Base-by-base conservation (phyloP, 2,329 filamentous ascomycete species). In the Talaromyces sp. region DNA sequence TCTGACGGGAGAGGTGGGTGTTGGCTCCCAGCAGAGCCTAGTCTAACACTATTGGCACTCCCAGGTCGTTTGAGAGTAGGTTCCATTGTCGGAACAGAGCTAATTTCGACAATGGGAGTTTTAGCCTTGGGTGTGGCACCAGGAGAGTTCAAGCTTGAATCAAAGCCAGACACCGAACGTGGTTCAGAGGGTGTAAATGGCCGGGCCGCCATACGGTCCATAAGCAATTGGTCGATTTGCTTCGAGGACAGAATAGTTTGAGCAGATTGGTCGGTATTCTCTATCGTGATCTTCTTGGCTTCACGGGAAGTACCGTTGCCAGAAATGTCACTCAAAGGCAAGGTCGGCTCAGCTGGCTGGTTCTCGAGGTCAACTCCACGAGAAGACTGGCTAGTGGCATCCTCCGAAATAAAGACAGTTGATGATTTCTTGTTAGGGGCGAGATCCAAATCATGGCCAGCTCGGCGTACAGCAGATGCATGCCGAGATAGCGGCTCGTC, bases 181-280 rank as follows among this genome's bases (percentile, higher is more conserved):
- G 70, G 74, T 29, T 72, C 71, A 5, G 70, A 66, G 35, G 75
- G 70, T 57, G 72, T 69, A 19, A 72, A 61, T 9, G 72, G 70
- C 14, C 71, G 69, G 32, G 67, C 27, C 50, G 68, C 68, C 55
- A 72, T 70, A 66, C 84, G 85, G 58, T 81, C 80, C 65, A 83
- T 82, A 59, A 95, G 76, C 68, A 96, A 81, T 59, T 85, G 83
- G 66, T 96, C 92, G 64, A 96, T 91, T 59, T 89, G 87, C 55
- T 89, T 85, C 0, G 90, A 85, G n/a, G 91, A 95, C 31, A 97
- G 80, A 43, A 88, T 82, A 26, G 92, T 97, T 75, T 97, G 93
- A 14, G 89, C 88, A 57, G 87, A 85, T 65, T 89, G 88, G 67
- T 96, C 91, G 21, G 81, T 77, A 62, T 82, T 88, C 58, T 77